Conservation (phyloP, 345 rosid species). For the Nephelium lappaceum region DNA sequence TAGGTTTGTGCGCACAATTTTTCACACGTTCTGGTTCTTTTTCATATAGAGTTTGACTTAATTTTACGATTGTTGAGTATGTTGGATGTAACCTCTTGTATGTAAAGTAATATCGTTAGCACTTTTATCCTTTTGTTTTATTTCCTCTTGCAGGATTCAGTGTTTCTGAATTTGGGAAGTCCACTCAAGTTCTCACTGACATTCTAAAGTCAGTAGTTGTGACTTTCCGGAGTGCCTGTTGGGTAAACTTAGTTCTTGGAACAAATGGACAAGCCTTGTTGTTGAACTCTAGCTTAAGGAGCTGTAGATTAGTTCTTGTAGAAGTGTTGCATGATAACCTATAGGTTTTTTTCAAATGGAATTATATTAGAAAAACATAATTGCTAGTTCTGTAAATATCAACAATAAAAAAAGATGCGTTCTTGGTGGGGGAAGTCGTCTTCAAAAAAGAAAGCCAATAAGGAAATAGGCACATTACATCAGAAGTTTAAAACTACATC, state of each 20-base stretch:
- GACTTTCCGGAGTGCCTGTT: conserved; percentile 6
- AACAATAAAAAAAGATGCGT: conserved; percentile 44
- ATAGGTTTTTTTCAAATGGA: conserved; percentile 16
- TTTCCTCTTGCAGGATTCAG: conserved; percentile 23
- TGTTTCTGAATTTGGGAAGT: conserved; percentile 20
- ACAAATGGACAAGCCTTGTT: conserved; percentile 2
- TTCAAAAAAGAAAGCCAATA: conserved; percentile 55
- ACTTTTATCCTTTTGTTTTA: background rate
- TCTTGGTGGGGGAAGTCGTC: conserved; percentile 64
- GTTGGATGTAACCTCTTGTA: background rate
- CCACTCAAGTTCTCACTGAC: conserved; percentile 10
- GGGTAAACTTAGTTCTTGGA: conserved; percentile 17
- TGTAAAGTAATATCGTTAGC: background rate
- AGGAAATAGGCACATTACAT: conserved; percentile 50
- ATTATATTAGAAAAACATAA: conserved; percentile 19
- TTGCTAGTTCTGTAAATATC: background rate
- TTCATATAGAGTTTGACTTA: background rate
- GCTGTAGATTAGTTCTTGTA: conserved; percentile 9
- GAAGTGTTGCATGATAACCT: background rate
- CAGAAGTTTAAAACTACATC: conserved; percentile 49
- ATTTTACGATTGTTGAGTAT: conserved; percentile 7
- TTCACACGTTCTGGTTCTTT: background rate
- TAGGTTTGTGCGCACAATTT: background rate
- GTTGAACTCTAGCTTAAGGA: conserved; percentile 12
- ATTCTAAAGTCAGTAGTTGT: conserved; percentile 17